phyloP scores from a whole-genome alignment of 371 early-diverging fungal species.

The Racocetra persica region DNA sequence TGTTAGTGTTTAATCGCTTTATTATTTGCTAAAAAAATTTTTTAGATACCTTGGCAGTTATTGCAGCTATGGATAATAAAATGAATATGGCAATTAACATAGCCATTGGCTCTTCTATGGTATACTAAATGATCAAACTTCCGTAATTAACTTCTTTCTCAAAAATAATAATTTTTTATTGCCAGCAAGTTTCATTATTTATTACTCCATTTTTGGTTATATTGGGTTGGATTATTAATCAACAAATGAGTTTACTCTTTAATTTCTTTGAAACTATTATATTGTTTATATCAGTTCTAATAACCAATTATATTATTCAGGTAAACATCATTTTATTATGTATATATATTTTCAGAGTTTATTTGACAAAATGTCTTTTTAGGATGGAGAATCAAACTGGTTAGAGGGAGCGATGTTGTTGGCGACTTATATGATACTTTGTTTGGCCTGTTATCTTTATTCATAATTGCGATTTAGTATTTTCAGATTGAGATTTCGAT shows the following conservation, averaged over 20 bases:
- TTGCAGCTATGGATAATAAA: slow-evolving; percentile 83
- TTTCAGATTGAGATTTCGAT: no score
- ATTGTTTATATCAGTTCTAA: slow-evolving; percentile 81
- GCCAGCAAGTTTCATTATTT: slow-evolving; percentile 82
- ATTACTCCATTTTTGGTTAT: slow-evolving; percentile 89
- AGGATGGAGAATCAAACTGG: slow-evolving; percentile 83
- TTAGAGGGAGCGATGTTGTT: slow-evolving; percentile 85
- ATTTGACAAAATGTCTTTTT: no score
- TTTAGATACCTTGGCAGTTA: no score
- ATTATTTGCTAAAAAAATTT: no score
- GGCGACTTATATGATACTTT: slow-evolving; percentile 75
- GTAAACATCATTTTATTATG: slow-evolving; percentile 47
- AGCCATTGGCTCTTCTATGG: slow-evolving; percentile 88
- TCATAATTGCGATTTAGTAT: no score
- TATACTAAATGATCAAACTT: slow-evolving; percentile 43
- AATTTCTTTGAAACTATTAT: slow-evolving; percentile 82
- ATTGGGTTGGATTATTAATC: slow-evolving; percentile 83
- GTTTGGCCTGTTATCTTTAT: slow-evolving; percentile 66
- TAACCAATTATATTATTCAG: slow-evolving; percentile 83
- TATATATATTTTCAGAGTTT: no score
- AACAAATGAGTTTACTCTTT: slow-evolving; percentile 83
- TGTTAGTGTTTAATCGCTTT: no score
- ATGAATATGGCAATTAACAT: slow-evolving; percentile 87
- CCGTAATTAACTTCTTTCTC: not conserved
- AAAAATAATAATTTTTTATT: not conserved